Percentiles rank a stretch among this genome's conserved stretches.
Evolutionary conservation across 495 filamentous ascomycete genomes (phyloP).

Genomic region (Annulohypoxylon moriforme): DNA sequence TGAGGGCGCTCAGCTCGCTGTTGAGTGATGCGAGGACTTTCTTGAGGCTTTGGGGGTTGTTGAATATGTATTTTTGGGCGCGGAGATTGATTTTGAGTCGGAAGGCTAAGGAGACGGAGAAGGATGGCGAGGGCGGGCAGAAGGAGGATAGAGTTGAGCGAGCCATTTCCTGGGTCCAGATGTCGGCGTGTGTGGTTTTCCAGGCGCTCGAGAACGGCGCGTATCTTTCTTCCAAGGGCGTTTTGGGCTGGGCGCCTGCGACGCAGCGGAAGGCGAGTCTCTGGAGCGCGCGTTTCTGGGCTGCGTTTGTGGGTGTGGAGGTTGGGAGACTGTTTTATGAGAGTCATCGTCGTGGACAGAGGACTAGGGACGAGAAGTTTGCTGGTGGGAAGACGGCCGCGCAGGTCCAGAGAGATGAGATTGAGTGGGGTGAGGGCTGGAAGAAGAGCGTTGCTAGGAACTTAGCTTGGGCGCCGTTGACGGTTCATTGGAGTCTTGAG

Average conservation of each 20-base stretch:
- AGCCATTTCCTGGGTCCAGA: constrained; percentile 72
- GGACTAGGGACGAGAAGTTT: constrained; percentile 48
- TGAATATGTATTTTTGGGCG: constrained; percentile 82
- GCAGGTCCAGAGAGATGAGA: constrained; percentile 55
- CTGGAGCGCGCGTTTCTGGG: constrained; percentile 86
- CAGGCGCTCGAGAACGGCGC: constrained; percentile 87
- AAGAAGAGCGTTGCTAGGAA: constrained; percentile 59
- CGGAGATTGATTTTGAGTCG: constrained; percentile 59
- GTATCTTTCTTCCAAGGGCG: constrained; percentile 76
- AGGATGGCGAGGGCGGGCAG: not conserved
- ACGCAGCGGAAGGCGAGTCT: constrained; percentile 67
- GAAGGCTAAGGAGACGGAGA: constrained; percentile 14
- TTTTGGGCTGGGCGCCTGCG: constrained; percentile 69
- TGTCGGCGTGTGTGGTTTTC: constrained; percentile 72
- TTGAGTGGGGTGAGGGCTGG: constrained; percentile 58
- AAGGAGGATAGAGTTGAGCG: constrained; percentile 53
- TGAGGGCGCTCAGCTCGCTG: constrained; percentile 63
- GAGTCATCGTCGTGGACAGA: constrained; percentile 36
- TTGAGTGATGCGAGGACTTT: constrained; percentile 76
- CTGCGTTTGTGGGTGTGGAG: constrained; percentile 79
- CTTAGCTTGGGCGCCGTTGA: constrained; percentile 67
- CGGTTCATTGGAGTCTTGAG: constrained; percentile 84
- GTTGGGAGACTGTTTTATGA: constrained; percentile 71
- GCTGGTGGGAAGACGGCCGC: constrained; percentile 50
- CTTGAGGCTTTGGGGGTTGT: constrained; percentile 79